phyloP scores from a whole-genome alignment of 306 rosid genomes.

The Datisca glomerata region DNA sequence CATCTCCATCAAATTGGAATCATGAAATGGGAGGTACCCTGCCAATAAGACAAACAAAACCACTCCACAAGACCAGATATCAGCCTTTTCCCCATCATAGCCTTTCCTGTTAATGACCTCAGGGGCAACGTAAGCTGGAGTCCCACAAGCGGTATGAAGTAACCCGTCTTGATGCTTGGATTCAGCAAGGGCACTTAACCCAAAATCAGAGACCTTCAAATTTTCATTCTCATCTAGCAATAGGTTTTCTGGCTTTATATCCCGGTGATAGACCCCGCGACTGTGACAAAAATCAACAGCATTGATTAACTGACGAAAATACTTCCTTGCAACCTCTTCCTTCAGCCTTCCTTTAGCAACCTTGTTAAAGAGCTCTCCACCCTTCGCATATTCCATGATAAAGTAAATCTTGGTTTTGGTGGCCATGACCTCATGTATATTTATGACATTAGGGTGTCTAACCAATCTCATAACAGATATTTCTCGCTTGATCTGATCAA shows the following conservation, averaged over 20 bases:
- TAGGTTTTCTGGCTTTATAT: conserved; percentile 84
- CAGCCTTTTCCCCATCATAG: conserved; percentile 89
- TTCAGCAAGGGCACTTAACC: conserved; percentile 69
- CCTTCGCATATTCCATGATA: conserved; percentile 78
- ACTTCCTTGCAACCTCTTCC: conserved; percentile 56
- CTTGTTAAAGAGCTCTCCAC: conserved; percentile 80
- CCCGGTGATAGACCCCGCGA: conserved; percentile 83
- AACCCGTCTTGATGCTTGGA: conserved; percentile 47
- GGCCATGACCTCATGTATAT: conserved; percentile 83
- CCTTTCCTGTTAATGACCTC: conserved; percentile 74
- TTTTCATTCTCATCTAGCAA: conserved; percentile 69
- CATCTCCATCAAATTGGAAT: conserved; percentile 74
- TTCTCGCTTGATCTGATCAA: conserved; percentile 60
- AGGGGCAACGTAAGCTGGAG: conserved; percentile 95
- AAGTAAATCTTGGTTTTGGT: conserved; percentile 80
- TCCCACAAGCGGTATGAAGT: conserved; percentile 83
- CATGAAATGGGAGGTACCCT: conserved; percentile 80
- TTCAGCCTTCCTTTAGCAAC: conserved; percentile 68
- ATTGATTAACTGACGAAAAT: conserved; percentile 61
- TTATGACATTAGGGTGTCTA: conserved; percentile 65
- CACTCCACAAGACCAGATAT: conserved; percentile 92
- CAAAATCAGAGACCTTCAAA: conserved; percentile 82
- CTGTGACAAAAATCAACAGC: conserved; percentile 86
- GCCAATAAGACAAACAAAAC: conserved; percentile 74
- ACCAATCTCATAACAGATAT: conserved; percentile 66